These are phyloP conservation scores for Madurella fahalii DNA, from an alignment of 2,329 filamentous ascomycete genomes.

Conservation along the genomic window DNA sequence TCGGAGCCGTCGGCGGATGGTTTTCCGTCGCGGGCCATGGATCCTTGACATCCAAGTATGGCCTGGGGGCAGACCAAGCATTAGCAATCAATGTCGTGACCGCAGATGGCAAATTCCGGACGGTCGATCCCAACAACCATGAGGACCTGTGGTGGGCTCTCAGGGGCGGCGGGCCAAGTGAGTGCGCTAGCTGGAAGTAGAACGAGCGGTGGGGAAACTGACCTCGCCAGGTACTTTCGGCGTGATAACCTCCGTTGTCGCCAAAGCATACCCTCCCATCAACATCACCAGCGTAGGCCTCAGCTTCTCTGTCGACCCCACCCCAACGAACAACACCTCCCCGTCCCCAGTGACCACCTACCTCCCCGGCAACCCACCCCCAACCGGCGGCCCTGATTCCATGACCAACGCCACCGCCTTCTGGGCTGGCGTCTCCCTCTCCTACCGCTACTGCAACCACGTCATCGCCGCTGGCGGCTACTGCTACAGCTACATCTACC, in stretches of 20 bases:
- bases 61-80: conserved; percentile 50
- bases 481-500: conserved; percentile 28
- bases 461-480: conserved; percentile 24
- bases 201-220: background rate
- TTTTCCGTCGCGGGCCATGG: conserved; percentile 49
- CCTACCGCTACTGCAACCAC: conserved; percentile 23
- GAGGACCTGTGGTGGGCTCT: conserved; percentile 41
- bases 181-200: background rate
- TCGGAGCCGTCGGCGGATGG: conserved; percentile 47
- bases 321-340: conserved; percentile 1
- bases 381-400: background rate
- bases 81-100: conserved; percentile 47
- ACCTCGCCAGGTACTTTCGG: conserved; percentile 23
- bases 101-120: conserved; percentile 41
- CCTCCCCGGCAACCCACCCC: background rate
- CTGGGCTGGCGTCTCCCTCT: conserved; percentile 25
- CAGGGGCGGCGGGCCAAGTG: conserved; percentile 34
- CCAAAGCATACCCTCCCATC: conserved; percentile 26
- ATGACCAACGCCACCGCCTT: conserved; percentile 18
- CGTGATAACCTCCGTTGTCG: conserved; percentile 26
- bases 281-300: conserved; percentile 15
- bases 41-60: conserved; percentile 42
- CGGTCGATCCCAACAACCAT: conserved; percentile 38
- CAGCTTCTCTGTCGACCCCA: conserved; percentile 19
- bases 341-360: conserved; percentile 8